These are phyloP conservation scores for Aspergillus brasiliensis DNA, from an alignment of 2,329 filamentous ascomycete genomes.

Conservation along the genomic window DNA sequence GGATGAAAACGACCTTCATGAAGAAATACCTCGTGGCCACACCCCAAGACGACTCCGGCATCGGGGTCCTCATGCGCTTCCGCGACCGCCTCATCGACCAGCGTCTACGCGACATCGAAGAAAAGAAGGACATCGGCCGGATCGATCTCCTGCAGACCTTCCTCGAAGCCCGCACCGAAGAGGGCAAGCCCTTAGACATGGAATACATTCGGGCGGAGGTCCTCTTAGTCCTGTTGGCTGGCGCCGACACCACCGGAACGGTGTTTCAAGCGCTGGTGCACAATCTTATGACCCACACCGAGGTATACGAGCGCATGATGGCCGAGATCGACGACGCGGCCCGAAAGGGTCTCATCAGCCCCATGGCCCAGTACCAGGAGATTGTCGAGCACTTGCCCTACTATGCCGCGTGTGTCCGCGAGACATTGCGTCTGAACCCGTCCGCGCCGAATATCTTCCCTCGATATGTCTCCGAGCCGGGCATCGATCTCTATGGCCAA, in stretches of 20 bases:
- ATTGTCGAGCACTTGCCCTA: constrained; percentile 48
- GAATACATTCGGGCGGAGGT: constrained; percentile 58
- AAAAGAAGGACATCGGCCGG: constrained; percentile 47
- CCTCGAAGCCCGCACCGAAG: constrained; percentile 47
- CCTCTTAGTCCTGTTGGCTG: constrained; percentile 54
- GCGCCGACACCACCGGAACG: constrained; percentile 57
- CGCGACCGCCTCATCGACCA: constrained; percentile 56
- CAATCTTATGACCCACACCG: constrained; percentile 43
- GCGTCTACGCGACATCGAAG: constrained; percentile 51
- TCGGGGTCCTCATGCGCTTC: constrained; percentile 60
- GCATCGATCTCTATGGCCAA: constrained; percentile 42
- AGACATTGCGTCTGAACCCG: constrained; percentile 54
- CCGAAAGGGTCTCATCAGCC: constrained; percentile 29
- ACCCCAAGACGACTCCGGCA: constrained; percentile 56
- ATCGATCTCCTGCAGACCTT: constrained; percentile 59
- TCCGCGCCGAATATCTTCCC: constrained; percentile 56
- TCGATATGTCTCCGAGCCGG: constrained; percentile 43
- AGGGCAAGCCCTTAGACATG: constrained; percentile 50
- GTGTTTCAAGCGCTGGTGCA: constrained; percentile 53
- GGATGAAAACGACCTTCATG: constrained; percentile 57
- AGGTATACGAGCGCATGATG: constrained; percentile 52
- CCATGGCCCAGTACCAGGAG: constrained; percentile 47
- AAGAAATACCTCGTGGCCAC: constrained; percentile 57
- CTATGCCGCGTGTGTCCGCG: constrained; percentile 55
- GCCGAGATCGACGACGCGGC: constrained; percentile 48